Percentiles rank a stretch among this genome's conserved stretches.
These are phyloP conservation scores for Notholithocarpus densiflorus DNA, from an alignment of 306 rosid genomes.

Conservation along the genomic window DNA sequence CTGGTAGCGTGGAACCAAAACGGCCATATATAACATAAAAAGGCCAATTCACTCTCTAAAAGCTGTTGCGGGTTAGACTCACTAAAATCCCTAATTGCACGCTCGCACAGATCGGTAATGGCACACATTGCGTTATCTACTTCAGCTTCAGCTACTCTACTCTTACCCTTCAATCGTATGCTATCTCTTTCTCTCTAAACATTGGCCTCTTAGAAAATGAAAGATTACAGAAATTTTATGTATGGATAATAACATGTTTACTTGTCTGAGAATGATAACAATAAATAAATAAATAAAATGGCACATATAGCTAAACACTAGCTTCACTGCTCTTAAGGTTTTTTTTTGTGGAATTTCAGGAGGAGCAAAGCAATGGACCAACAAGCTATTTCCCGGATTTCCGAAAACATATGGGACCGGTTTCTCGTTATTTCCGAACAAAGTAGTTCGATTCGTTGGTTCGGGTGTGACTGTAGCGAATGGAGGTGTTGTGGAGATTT, in stretches of 20 bases:
- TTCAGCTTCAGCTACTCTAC: constrained; percentile 19
- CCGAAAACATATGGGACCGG: constrained; percentile 27
- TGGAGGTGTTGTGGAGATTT: constrained; percentile 43
- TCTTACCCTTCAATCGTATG: constrained; percentile 40
- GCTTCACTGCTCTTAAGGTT: no score
- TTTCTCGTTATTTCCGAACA: constrained; percentile 25
- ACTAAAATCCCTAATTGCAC: neutral
- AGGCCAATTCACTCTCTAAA: neutral
- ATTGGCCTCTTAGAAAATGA: neutral
- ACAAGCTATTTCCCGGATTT: constrained; percentile 30
- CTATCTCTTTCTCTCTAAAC: neutral
- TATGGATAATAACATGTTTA: neutral
- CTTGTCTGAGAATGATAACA: no score
- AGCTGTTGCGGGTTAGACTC: neutral
- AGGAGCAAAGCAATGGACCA: constrained; percentile 38
- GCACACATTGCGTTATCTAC: constrained; percentile 36
- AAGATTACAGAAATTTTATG: neutral
- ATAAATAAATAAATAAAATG: no score
- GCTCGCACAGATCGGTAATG: constrained; percentile 12
- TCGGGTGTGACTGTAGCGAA: constrained; percentile 26
- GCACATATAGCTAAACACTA: no score
- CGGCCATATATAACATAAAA: neutral
- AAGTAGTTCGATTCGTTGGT: constrained; percentile 36
- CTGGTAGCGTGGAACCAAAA: constrained; percentile 32
- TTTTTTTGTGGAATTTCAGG: constrained; percentile 28